These are phyloP conservation scores for Onygenales sp. DNA, from an alignment of 2,329 filamentous ascomycete genomes.

Conservation along the genomic window DNA sequence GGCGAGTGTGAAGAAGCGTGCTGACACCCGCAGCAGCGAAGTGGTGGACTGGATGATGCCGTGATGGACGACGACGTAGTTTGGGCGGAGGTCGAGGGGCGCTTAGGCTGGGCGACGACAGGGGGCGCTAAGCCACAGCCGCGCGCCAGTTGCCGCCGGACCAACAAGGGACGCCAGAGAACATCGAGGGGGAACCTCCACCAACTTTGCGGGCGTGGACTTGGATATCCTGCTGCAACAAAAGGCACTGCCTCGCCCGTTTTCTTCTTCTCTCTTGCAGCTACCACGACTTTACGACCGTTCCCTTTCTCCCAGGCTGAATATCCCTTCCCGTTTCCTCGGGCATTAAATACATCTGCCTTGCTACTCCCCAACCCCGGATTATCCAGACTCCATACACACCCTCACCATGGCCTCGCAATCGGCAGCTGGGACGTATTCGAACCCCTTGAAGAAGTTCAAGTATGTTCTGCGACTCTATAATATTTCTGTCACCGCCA, in stretches of 20 bases:
- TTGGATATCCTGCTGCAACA: neutral
- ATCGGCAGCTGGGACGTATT: constrained; percentile 72
- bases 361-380: neutral
- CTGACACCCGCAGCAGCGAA: constrained; percentile 3
- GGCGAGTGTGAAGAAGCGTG: neutral
- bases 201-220: too few species aligned
- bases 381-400: neutral
- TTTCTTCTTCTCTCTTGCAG: neutral
- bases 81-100: neutral
- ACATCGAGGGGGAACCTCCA: too few species aligned
- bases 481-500: neutral
- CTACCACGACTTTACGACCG: constrained; percentile 5
- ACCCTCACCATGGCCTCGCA: constrained; percentile 58
- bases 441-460: constrained; percentile 99
- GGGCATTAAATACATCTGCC: constrained; percentile 2
- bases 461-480: constrained; percentile 52
- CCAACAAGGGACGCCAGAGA: too few species aligned
- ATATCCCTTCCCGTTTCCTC: neutral
- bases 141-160: too few species aligned
- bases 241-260: neutral
- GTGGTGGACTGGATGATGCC: neutral
- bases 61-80: neutral
- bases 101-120: neutral
- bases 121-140: neutral
- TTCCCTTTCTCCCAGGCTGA: neutral